phyloP scores from a whole-genome alignment of 345 rosid genomes.

The Eucalyptus regnans region DNA sequence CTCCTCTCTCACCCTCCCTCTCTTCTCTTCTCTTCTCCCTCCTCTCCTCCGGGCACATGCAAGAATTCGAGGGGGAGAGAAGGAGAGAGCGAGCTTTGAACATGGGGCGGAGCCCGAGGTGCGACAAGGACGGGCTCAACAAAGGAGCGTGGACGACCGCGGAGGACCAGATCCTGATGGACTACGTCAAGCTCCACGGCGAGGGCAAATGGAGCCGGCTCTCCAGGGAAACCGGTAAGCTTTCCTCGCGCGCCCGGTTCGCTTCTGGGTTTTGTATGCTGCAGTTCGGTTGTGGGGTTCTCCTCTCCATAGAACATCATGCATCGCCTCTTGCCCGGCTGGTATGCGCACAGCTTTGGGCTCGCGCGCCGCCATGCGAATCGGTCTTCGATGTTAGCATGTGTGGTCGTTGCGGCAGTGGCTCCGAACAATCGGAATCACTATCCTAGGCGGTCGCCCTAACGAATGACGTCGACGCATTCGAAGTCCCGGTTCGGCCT shows the following conservation, averaged over 20 bases:
- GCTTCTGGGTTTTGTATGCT: background rate
- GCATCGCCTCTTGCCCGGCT: background rate
- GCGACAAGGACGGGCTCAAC: slow-evolving; percentile 8
- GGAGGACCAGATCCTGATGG: slow-evolving; percentile 14
- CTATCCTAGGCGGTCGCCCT: background rate
- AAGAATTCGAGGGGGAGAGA: background rate
- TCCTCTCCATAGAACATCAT: background rate
- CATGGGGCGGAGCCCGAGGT: slow-evolving; percentile 9
- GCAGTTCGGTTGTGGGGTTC: background rate
- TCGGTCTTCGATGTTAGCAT: background rate
- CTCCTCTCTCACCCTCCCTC: background rate
- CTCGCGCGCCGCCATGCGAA: background rate
- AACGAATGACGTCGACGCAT: background rate
- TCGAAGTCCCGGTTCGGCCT: background rate
- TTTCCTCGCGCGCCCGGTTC: background rate
- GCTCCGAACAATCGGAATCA: background rate
- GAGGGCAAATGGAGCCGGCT: slow-evolving; percentile 21
- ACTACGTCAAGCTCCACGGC: slow-evolving; percentile 9
- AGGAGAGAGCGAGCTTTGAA: background rate
- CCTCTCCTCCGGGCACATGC: background rate
- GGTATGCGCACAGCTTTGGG: background rate
- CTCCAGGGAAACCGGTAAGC: slow-evolving; percentile 5
- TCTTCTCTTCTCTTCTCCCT: background rate
- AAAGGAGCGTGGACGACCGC: slow-evolving; percentile 19
- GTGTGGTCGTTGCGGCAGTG: background rate